Base-by-base conservation (phyloP, 805 yeast species). In the Candida caryicola region DNA sequence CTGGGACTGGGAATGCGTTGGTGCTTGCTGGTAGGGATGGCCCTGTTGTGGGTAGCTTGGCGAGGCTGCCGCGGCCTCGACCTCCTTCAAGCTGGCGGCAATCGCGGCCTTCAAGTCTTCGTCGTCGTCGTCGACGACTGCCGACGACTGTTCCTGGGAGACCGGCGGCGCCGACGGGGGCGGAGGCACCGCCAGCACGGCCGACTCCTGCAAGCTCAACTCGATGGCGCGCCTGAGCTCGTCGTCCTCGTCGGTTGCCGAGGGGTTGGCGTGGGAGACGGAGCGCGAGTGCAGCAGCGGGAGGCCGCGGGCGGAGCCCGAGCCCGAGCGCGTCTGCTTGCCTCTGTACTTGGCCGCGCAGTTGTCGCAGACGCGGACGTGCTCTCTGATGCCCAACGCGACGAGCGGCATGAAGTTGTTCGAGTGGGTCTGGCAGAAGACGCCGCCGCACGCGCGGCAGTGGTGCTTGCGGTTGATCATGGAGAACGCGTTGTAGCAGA, bases 361-460 rank as follows among this genome's bases (percentile, higher is more conserved):
- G 43, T 84, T 83, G 51, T 89, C 97, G 63, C 99, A 93, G 0
- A 91, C 97, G 39, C 99, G 73, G 1, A 91, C 98, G 0, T 95
- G 87, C 38, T 84, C 87, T 46, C 78, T 77, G 29, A 93, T 87
- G 0, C 99, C 99, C 34, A 87, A 71, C 32, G 83, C 82, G 0
- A 95, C 91, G 39, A 93, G 66, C 7, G 90, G 81, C 23, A 81
- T 68, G 34, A 60, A 69, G 48, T 85, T 78, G 2, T 82, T 67
- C n/a, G 97, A 87, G 60, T 95, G 95, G 4, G 77, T 74, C 47
- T 85, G 90, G 60, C 95, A 82, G 55, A 75, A 91, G 0, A 88
- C 96, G 3, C 97, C 97, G 17, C 99, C 99, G 64, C 99, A 93
- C 36, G 95, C 84, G 37, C 99, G 75, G 61, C 99, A 93, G 62